Evolutionary conservation across 306 rosid genomes (phyloP), one percentile per base, ranked within the genome.

Genomic region (Mucuna pruriens): DNA sequence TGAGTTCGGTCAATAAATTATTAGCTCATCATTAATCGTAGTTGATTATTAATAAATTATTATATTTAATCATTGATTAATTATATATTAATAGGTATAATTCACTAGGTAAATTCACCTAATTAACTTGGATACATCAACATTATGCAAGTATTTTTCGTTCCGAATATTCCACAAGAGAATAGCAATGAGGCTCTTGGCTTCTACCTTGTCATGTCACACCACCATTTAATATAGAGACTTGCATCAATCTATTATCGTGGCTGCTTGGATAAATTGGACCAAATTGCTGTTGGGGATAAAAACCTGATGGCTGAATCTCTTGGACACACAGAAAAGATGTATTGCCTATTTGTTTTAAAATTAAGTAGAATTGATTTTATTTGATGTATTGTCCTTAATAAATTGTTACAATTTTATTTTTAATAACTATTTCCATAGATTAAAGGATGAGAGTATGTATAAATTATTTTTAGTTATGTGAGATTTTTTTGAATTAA

Each of bases 291-390:
- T 16, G n/a, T 34, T 49, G 66, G 75, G 65, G 52, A 78, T 66
- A 22, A 68, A 77, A 78, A 51, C 75, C 20, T 19, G 36, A 34
- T 33, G 68, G 74, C 22, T 25, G 80, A 73, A 52, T 40, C 54
- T 65, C 74, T 23, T 64, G 42, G 58, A 44, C 57, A 29, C 29
- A 20, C 9, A 36, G 38, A 73, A 73, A 73, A 58, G 69, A 6
- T 51, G 29, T 25, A 10, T 22, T 57, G 2, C 16, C 3, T 23
- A 58, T 36, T 23, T 26, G 9, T 58, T 20, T 23, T 25, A 11
- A 58, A 11, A 23, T 25, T 58, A n/a, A 6, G 65, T 25, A 25
- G 9, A 58, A 4, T 58, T 58, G 1, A 25, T 61, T 61, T n/a
- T n/a, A n/a, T n/a, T n/a, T n/a, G n/a, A n/a, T n/a, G n/a, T n/a